Percentiles rank a stretch among this genome's conserved stretches.
Evolutionary conservation across 257 asterid species (phyloP).

Genomic region (Jasminum sambac): DNA sequence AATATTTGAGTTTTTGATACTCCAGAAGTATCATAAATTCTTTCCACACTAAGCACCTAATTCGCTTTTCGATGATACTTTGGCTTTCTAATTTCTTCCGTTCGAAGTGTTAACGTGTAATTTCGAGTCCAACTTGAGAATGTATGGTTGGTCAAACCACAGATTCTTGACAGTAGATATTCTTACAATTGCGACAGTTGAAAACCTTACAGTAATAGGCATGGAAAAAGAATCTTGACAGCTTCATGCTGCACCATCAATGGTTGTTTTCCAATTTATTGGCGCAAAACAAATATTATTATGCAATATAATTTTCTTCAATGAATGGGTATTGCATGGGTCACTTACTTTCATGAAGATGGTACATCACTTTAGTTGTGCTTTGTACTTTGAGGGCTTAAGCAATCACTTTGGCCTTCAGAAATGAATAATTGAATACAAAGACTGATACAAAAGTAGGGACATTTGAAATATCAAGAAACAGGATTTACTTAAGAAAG

Average conservation of each 20-base stretch:
- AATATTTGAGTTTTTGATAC: no score
- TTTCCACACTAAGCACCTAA: background rate
- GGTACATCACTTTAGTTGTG: constrained; percentile 20
- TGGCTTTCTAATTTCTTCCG: no score
- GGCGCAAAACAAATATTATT: background rate
- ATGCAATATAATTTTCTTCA: constrained; percentile 25
- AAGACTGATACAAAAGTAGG: background rate
- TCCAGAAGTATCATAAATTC: background rate
- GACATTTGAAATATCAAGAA: background rate
- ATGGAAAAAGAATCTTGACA: background rate
- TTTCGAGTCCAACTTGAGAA: background rate
- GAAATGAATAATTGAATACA: background rate
- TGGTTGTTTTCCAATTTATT: background rate
- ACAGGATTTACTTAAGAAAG: constrained; percentile 22
- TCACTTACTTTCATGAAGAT: constrained; percentile 35
- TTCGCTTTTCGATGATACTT: background rate
- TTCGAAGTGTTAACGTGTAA: no score
- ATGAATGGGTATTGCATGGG: constrained; percentile 21
- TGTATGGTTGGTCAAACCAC: background rate
- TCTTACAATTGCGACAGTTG: background rate
- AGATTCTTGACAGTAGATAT: background rate
- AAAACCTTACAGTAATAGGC: background rate
- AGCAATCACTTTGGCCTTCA: background rate
- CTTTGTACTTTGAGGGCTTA: background rate
- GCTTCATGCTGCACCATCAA: background rate